Percentiles rank a stretch among this genome's conserved stretches.
Evolutionary conservation across 768 basidiomycete genomes (phyloP).

Genomic region (Collybiopsis confluens): DNA sequence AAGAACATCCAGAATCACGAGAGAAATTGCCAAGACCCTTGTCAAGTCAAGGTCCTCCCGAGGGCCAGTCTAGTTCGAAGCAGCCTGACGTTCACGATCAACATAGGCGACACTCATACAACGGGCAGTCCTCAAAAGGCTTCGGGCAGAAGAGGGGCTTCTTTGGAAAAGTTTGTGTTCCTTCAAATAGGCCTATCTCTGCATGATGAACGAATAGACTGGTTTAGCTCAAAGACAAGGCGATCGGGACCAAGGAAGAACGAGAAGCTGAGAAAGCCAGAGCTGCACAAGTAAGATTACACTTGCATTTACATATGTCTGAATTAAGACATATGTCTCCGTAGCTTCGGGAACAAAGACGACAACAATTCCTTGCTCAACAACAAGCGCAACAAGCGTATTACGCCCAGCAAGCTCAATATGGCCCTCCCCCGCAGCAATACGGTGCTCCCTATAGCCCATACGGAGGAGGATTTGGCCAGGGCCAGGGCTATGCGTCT

Average conservation of each 20-base stretch:
- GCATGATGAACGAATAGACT: neutral
- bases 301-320: neutral
- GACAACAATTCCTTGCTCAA: constrained; percentile 17
- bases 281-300: constrained; percentile 22
- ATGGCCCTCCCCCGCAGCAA: constrained; percentile 15
- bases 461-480: constrained; percentile 19
- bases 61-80: neutral
- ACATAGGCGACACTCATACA: constrained; percentile 26
- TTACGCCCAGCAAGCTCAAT: neutral
- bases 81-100: constrained; percentile 1
- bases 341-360: constrained; percentile 31
- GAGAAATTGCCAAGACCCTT: constrained; percentile 26
- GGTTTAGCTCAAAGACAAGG: constrained; percentile 49
- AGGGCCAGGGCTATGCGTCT: constrained; percentile 8
- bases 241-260: constrained; percentile 62
- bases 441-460: constrained; percentile 23
- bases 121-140: constrained; percentile 6
- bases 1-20: constrained; percentile 44
- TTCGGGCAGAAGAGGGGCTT: constrained; percentile 43
- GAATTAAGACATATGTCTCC: constrained; percentile 8
- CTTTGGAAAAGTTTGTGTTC: constrained; percentile 34
- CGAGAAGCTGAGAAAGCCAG: constrained; percentile 40
- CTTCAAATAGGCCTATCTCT: neutral
- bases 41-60: neutral
- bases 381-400: constrained; percentile 12